Evolutionary conservation across 805 yeast genomes (phyloP).

Genomic region (Cyberlindnera suaveolens): DNA sequence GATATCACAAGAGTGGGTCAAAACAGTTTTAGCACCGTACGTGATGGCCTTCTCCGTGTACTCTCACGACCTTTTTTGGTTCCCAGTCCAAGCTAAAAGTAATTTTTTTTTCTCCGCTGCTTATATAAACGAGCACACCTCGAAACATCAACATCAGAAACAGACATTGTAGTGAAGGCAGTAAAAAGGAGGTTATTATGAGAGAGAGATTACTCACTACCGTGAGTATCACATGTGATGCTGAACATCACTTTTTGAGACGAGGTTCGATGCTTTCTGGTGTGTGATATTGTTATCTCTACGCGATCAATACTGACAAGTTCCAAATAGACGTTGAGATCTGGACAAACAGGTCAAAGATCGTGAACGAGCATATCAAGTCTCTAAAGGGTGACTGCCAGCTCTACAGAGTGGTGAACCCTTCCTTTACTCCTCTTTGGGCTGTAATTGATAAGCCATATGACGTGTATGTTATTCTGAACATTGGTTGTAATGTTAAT

Average conservation of each 20-base stretch:
- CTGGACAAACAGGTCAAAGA: constrained; percentile 23
- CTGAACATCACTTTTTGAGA: background rate
- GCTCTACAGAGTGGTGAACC: constrained; percentile 17
- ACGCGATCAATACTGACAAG: background rate
- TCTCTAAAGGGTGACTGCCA: constrained; percentile 2
- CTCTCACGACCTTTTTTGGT: no score
- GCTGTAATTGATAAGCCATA: constrained; percentile 23
- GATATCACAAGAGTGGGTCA: background rate
- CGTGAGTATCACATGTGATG: background rate
- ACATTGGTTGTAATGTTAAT: background rate
- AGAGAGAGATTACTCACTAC: constrained; percentile 12
- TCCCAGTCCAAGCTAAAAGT: no score
- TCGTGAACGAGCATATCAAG: constrained; percentile 17
- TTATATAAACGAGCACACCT: no score
- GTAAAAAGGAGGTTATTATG: constrained; percentile 1
- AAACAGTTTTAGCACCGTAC: no score
- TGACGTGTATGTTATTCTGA: constrained; percentile 16
- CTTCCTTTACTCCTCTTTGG: constrained; percentile 21
- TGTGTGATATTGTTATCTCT: background rate
- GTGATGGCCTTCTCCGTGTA: no score
- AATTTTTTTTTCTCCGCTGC: no score
- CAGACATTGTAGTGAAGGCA: no score
- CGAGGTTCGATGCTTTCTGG: constrained; percentile 1
- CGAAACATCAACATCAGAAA: no score
- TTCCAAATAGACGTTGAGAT: constrained; percentile 16